phyloP scores from a whole-genome alignment of 352 stramenopile species.

The Albugo laibachii region DNA sequence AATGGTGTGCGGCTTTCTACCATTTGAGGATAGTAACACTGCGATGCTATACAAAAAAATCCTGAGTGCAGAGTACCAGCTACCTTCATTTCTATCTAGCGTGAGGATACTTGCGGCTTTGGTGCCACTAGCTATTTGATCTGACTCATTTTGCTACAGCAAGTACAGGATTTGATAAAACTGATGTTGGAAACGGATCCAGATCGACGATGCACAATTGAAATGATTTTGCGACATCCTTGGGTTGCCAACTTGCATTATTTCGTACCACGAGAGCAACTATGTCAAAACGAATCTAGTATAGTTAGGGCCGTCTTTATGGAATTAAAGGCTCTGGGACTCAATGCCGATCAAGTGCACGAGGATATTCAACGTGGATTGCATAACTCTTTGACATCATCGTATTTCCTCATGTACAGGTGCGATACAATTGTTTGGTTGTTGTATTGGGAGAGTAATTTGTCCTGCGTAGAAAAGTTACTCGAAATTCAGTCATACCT shows the following conservation, averaged over 20 bases:
- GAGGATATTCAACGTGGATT: slow-evolving; percentile 19
- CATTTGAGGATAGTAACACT: slow-evolving; percentile 87
- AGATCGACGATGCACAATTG: slow-evolving; percentile 42
- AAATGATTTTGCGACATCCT: slow-evolving; percentile 60
- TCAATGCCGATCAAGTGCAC: slow-evolving; percentile 20
- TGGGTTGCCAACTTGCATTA: slow-evolving; percentile 30
- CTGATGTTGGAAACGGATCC: slow-evolving; percentile 75
- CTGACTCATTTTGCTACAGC: slow-evolving; percentile 4
- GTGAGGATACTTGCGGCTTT: slow-evolving; percentile 7
- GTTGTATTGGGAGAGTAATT: no score
- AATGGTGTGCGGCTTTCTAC: slow-evolving; percentile 79
- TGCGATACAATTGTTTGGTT: neutral
- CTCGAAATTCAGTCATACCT: no score
- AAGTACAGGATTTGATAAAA: slow-evolving; percentile 58
- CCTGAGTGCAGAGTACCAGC: slow-evolving; percentile 64
- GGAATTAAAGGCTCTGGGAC: slow-evolving; percentile 22
- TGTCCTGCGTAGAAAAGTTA: no score
- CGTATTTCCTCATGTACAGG: slow-evolving; percentile 59
- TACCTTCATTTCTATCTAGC: slow-evolving; percentile 52
- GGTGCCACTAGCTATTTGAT: neutral
- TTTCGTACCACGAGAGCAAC: slow-evolving; percentile 2
- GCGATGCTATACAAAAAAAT: slow-evolving; percentile 87
- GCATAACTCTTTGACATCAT: slow-evolving; percentile 51
- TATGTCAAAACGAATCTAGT: slow-evolving; percentile 6
- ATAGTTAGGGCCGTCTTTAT: slow-evolving; percentile 4